A percentile compares a stretch with the other conserved stretches of the same genome.
These are phyloP conservation scores for Glycine tomentella DNA, from an alignment of 306 rosid species.

Conservation along the genomic window DNA sequence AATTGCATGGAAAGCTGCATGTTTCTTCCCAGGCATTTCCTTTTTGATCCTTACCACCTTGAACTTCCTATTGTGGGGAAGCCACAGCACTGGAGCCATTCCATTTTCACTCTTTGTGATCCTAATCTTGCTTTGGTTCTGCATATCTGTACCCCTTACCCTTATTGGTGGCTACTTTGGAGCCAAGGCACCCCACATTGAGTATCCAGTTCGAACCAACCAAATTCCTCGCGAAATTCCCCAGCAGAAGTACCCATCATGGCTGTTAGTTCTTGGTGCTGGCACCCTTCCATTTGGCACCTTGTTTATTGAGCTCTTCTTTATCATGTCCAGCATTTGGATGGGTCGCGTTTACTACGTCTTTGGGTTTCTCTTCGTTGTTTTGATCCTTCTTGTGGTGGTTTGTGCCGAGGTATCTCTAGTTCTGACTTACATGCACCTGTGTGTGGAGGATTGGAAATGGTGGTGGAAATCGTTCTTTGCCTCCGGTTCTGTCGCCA, in stretches of 20 bases:
- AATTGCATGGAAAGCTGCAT: conserved; percentile 73
- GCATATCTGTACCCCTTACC: conserved; percentile 79
- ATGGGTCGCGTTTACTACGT: conserved; percentile 83
- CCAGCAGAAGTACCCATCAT: conserved; percentile 73
- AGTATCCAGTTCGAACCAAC: conserved; percentile 76
- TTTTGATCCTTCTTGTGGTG: conserved; percentile 66
- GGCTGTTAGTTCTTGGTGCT: conserved; percentile 67
- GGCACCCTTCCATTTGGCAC: conserved; percentile 67
- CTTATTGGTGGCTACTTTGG: conserved; percentile 75
- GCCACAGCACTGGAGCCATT: conserved; percentile 87
- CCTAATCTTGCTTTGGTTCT: conserved; percentile 78
- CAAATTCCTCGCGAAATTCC: conserved; percentile 83
- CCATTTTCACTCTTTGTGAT: conserved; percentile 74
- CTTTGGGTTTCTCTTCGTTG: conserved; percentile 75
- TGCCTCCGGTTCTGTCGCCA: conserved; percentile 82
- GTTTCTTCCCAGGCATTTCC: conserved; percentile 89
- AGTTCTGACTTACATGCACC: conserved; percentile 80
- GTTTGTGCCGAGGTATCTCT: conserved; percentile 79
- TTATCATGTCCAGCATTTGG: conserved; percentile 88
- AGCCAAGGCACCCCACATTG: conserved; percentile 75
- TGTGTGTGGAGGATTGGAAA: conserved; percentile 80
- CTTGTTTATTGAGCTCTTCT: conserved; percentile 81
- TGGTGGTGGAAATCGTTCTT: conserved; percentile 95
- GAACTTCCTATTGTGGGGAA: conserved; percentile 84
- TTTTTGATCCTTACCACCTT: conserved; percentile 73